phyloP scores from a whole-genome alignment of 805 yeast species.

The Peterozyma toletana region DNA sequence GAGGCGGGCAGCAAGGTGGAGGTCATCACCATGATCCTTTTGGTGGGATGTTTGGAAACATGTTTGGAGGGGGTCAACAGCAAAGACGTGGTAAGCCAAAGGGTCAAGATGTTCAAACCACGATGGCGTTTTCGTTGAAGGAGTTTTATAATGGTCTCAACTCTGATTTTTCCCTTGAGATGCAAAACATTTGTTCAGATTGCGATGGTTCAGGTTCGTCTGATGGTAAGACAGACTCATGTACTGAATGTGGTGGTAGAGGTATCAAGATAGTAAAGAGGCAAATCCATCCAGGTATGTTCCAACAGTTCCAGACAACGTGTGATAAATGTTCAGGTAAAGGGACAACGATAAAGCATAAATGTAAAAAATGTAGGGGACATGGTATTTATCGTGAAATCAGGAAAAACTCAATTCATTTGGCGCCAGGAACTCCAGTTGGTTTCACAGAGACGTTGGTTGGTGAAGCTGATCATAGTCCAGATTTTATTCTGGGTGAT shows the following conservation, averaged over 20 bases:
- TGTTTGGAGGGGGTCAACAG: constrained; percentile 42
- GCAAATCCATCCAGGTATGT: constrained; percentile 86
- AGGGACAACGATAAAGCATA: constrained; percentile 59
- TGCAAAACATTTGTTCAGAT: constrained; percentile 68
- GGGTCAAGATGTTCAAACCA: constrained; percentile 59
- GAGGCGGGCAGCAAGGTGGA: constrained; percentile 39
- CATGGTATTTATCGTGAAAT: constrained; percentile 47
- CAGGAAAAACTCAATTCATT: constrained; percentile 51
- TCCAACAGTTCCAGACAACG: constrained; percentile 72
- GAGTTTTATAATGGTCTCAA: constrained; percentile 69
- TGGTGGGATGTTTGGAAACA: constrained; percentile 54
- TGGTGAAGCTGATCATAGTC: constrained; percentile 81
- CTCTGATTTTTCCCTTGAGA: constrained; percentile 50
- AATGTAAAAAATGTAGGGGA: constrained; percentile 71
- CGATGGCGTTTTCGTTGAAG: constrained; percentile 46
- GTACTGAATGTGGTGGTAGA: constrained; percentile 66
- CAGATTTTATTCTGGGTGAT: constrained; percentile 81
- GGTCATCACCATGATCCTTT: constrained; percentile 25
- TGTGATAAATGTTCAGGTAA: constrained; percentile 80
- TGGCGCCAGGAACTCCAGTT: constrained; percentile 68
- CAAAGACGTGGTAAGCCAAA: constrained; percentile 35
- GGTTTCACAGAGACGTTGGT: constrained; percentile 47
- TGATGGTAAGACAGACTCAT: constrained; percentile 63
- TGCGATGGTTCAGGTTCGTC: constrained; percentile 85
- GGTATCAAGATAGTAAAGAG: constrained; percentile 62